Conservation (phyloP, 2,329 filamentous ascomycete genomes). For the Beauveria varroae region DNA sequence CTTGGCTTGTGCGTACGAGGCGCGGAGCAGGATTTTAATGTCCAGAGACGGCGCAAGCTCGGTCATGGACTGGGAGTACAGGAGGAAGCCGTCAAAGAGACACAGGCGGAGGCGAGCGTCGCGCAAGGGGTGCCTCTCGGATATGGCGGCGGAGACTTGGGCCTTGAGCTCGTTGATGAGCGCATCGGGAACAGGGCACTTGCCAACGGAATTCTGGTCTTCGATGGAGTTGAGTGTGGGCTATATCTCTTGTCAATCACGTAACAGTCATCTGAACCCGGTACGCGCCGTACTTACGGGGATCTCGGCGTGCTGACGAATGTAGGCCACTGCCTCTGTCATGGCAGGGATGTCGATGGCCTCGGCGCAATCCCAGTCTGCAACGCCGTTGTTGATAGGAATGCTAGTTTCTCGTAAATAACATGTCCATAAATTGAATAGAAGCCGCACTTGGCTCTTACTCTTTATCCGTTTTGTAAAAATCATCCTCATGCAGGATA, state of each 20-base stretch:
- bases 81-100: constrained; percentile 81
- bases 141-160: constrained; percentile 40
- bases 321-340: constrained; percentile 57
- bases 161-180: constrained; percentile 39
- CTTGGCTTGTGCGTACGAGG: constrained; percentile 57
- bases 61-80: constrained; percentile 56
- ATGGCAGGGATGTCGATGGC: constrained; percentile 67
- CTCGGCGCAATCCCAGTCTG: constrained; percentile 89
- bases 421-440: constrained; percentile 6
- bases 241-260: constrained; percentile 11
- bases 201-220: constrained; percentile 54
- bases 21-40: constrained; percentile 69
- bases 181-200: constrained; percentile 42
- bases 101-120: constrained; percentile 43
- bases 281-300: constrained; percentile 39
- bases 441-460: constrained; percentile 26
- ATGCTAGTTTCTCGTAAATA: constrained; percentile 21
- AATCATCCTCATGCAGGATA: constrained; percentile 93
- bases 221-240: constrained; percentile 34
- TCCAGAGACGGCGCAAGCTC: constrained; percentile 58
- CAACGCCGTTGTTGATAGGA: constrained; percentile 50
- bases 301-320: constrained; percentile 59
- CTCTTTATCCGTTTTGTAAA: constrained; percentile 75
- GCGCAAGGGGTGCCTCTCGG: constrained; percentile 32
- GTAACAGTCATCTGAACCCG: too few species aligned